phyloP scores from a whole-genome alignment of 371 early-diverging fungal genomes.

The Mortierella sp. region DNA sequence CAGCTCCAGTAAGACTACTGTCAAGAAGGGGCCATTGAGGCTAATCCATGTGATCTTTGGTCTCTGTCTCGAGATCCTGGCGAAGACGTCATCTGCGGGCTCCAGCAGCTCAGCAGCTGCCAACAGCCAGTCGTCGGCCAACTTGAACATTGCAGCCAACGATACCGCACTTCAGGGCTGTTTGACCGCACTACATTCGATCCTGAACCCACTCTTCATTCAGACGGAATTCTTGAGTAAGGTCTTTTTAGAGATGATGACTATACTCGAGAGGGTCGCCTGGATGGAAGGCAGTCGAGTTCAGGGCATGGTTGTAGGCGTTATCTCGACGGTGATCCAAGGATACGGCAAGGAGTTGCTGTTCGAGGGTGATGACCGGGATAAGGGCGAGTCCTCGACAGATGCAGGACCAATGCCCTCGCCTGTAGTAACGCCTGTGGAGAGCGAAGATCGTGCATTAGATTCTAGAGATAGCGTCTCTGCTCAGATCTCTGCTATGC shows the following conservation, averaged over 20 bases:
- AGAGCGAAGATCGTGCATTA: not conserved
- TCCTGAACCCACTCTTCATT: conserved; percentile 33
- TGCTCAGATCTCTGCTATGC: conserved; percentile 7
- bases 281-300: conserved; percentile 54
- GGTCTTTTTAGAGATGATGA: conserved; percentile 54
- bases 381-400: conserved; percentile 5
- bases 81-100: conserved; percentile 45
- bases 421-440: not conserved
- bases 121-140: conserved; percentile 27
- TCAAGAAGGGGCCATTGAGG: conserved; percentile 14
- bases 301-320: conserved; percentile 37
- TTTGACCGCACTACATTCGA: conserved; percentile 39
- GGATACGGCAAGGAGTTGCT: conserved; percentile 42
- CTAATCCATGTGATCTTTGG: conserved; percentile 49
- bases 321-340: conserved; percentile 42
- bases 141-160: conserved; percentile 22
- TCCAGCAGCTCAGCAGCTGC: conserved; percentile 10
- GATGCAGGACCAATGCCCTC: not conserved
- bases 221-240: conserved; percentile 24
- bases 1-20: not conserved
- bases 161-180: conserved; percentile 46
- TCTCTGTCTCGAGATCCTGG: conserved; percentile 51
- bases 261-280: conserved; percentile 46
- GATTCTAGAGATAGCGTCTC: too few species aligned
- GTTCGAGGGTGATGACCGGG: too few species aligned